These are phyloP conservation scores for Nicotiana obtusifolia DNA, from an alignment of 257 asterid genomes.

Conservation along the genomic window DNA sequence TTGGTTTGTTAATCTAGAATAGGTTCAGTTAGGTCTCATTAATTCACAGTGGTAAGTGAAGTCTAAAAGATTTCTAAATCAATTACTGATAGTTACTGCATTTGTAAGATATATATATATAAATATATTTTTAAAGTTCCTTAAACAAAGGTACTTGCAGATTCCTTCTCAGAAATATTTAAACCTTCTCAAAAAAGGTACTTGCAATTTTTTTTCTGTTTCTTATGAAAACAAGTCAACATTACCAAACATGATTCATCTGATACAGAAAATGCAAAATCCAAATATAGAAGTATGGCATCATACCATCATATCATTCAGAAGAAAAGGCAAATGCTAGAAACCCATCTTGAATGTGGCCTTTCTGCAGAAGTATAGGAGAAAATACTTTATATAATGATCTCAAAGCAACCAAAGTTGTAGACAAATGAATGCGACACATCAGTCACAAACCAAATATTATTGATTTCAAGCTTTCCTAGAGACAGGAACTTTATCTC, in stretches of 20 bases:
- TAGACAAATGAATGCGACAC: not conserved
- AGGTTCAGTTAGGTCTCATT: not conserved
- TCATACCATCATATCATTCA: slow-evolving; percentile 34
- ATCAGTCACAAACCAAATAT: not conserved
- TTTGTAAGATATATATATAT: not conserved
- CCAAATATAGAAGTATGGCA: not conserved
- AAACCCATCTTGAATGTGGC: slow-evolving; percentile 16
- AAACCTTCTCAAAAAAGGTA: not conserved
- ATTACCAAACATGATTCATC: not conserved
- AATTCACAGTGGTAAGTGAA: not conserved
- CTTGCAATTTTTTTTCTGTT: not conserved
- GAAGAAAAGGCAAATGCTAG: slow-evolving; percentile 17
- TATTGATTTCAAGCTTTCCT: not conserved
- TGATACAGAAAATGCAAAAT: not conserved
- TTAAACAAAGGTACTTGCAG: not conserved
- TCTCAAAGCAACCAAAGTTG: not conserved
- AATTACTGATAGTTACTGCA: not conserved
- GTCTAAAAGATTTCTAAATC: not conserved
- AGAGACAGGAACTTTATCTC: not conserved
- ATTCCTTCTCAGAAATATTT: not conserved
- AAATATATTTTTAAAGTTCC: not conserved
- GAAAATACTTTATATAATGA: not conserved
- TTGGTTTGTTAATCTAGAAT: not conserved
- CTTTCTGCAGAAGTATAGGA: slow-evolving; percentile 18
- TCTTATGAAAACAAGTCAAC: not conserved